A percentile compares a stretch with the other conserved stretches of the same genome.
Conservation (phyloP, 2,329 filamentous ascomycete species). For the Aureobasidium zeae region DNA sequence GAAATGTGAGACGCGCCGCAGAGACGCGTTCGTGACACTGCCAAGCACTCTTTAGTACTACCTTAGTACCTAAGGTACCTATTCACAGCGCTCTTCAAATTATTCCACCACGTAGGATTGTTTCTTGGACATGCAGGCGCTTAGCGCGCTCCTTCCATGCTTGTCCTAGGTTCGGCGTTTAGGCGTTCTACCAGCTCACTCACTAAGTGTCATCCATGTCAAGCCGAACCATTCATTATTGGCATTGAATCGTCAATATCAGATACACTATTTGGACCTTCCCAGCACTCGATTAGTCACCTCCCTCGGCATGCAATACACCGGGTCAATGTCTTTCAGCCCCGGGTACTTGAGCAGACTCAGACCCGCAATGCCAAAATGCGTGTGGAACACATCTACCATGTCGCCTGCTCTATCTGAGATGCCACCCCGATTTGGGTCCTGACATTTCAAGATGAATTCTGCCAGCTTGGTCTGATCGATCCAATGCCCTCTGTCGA, state of each 20-base stretch:
- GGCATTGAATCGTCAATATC: background rate
- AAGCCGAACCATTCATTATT: too few relatives aligned
- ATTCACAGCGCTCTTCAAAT: too few relatives aligned
- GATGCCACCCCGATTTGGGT: slow-evolving; percentile 72
- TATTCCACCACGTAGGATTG: too few relatives aligned
- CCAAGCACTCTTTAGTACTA: too few relatives aligned
- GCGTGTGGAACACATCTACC: slow-evolving; percentile 95
- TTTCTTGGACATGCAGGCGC: too few relatives aligned
- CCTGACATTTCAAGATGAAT: slow-evolving; percentile 86
- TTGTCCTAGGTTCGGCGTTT: too few relatives aligned
- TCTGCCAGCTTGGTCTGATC: slow-evolving; percentile 65
- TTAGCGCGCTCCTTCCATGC: too few relatives aligned
- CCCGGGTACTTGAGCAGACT: slow-evolving; percentile 73
- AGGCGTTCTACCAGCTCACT: too few relatives aligned
- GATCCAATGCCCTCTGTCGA: slow-evolving; percentile 85
- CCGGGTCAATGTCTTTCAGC: slow-evolving; percentile 71
- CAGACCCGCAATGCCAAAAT: slow-evolving; percentile 79
- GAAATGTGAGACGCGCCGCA: too few relatives aligned
- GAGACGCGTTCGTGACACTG: too few relatives aligned
- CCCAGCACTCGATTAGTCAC: slow-evolving; percentile 9
- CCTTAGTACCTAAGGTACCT: too few relatives aligned
- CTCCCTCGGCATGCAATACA: slow-evolving; percentile 45
- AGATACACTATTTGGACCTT: background rate
- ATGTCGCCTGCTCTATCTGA: slow-evolving; percentile 86
- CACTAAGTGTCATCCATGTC: too few relatives aligned